A percentile compares a stretch with the other conserved stretches of the same genome.
Evolutionary conservation across 2,329 filamentous ascomycete species (phyloP).

Genomic region (Pestalotiopsis sp.): DNA sequence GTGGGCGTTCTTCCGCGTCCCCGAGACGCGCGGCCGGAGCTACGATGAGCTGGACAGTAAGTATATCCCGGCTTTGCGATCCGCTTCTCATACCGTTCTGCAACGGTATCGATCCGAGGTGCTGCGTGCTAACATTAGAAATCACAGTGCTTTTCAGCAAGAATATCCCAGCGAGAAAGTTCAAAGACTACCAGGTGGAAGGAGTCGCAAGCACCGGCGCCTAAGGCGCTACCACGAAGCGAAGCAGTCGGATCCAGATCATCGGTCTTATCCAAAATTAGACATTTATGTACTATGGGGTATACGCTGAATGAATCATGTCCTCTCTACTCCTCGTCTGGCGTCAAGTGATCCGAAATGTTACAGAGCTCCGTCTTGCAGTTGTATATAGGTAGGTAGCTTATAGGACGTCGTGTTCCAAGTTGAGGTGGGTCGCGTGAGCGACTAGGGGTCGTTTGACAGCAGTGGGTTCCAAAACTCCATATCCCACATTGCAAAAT

Average conservation of each 20-base stretch:
- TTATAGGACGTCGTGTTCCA: background rate
- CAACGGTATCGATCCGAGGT: background rate
- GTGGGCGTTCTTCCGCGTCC: conserved; percentile 38
- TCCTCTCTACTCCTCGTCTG: background rate
- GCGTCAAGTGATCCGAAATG: background rate
- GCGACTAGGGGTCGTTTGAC: conserved; percentile 11
- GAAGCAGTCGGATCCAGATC: background rate
- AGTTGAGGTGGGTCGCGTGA: background rate
- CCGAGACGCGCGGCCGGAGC: conserved; percentile 33
- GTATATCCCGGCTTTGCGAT: background rate
- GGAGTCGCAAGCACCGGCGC: background rate
- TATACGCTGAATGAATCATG: background rate
- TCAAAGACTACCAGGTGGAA: conserved; percentile 31
- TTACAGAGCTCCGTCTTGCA: background rate
- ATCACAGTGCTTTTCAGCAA: conserved; percentile 24
- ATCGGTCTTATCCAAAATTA: background rate
- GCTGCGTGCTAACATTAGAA: background rate
- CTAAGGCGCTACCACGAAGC: background rate
- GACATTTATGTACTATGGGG: background rate
- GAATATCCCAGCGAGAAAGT: conserved; percentile 31
- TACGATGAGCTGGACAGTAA: conserved; percentile 33
- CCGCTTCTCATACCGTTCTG: background rate
- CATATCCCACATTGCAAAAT: conserved; percentile 31
- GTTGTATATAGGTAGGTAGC: background rate
- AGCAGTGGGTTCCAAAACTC: conserved; percentile 33